A percentile compares a stretch with the other conserved stretches of the same genome.
These are phyloP conservation scores for Nitzschia palea DNA, from an alignment of 108 stramenopile genomes.

Conservation along the genomic window DNA sequence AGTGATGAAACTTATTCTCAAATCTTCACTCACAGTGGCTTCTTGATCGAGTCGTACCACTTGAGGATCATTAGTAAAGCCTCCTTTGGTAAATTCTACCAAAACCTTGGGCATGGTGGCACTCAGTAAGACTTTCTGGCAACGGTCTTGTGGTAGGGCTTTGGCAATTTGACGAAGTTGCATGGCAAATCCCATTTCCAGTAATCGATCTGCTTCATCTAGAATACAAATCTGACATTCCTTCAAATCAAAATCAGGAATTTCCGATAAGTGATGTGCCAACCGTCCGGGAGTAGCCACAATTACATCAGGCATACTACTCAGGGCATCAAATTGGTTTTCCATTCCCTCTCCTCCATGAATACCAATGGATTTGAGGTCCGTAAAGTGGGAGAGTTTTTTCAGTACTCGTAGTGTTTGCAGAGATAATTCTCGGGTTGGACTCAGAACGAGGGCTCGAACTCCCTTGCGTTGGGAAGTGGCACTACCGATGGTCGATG, in stretches of 20 bases:
- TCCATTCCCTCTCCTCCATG: conserved; percentile 98
- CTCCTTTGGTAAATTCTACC: conserved; percentile 97
- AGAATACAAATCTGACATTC: conserved; percentile 88
- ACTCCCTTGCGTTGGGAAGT: conserved; percentile 10
- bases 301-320: conserved; percentile 93
- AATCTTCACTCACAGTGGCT: conserved; percentile 89
- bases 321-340: conserved; percentile 89
- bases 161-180: conserved; percentile 83
- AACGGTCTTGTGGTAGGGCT: conserved; percentile 64
- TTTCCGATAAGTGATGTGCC: conserved; percentile 95
- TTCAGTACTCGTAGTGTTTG: conserved; percentile 89
- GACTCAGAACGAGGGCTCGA: conserved; percentile 88
- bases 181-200: conserved; percentile 98
- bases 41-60: conserved; percentile 96
- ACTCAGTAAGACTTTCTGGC: conserved; percentile 94
- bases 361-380: conserved; percentile 72
- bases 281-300: conserved; percentile 98
- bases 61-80: conserved; percentile 86
- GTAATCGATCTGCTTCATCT: conserved; percentile 98
- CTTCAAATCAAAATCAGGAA: conserved; percentile 86
- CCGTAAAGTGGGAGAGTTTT: conserved; percentile 79
- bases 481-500: not conserved
- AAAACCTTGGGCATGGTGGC: conserved; percentile 97
- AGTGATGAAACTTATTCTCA: conserved; percentile 92
- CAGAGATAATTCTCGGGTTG: conserved; percentile 94